Percentiles rank a stretch among this genome's conserved stretches.
phyloP scores from a whole-genome alignment of 2,329 filamentous ascomycete species.

The Chaetomiaceae sp. region DNA sequence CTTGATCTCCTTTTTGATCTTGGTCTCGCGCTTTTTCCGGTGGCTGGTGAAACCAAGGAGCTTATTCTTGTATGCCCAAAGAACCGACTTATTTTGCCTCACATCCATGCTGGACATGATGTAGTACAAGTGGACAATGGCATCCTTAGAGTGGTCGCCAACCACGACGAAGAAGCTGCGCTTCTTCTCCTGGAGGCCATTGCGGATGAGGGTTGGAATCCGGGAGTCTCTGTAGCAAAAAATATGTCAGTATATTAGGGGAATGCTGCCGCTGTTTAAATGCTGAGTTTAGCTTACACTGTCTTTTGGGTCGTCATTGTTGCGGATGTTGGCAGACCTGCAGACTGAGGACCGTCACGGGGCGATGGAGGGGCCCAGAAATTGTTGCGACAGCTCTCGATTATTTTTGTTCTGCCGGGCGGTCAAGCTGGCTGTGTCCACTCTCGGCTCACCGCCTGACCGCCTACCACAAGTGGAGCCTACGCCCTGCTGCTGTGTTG shows the following conservation, averaged over 20 bases:
- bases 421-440: constrained; percentile 8
- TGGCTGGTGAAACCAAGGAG: constrained; percentile 85
- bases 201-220: constrained; percentile 85
- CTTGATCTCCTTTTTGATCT: constrained; percentile 98
- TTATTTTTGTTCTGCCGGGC: constrained; percentile 27
- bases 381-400: constrained; percentile 15
- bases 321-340: constrained; percentile 18
- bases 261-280: neutral
- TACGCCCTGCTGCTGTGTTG: no score
- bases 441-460: constrained; percentile 3
- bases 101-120: constrained; percentile 88
- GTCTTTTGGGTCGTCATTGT: constrained; percentile 60
- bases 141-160: constrained; percentile 90
- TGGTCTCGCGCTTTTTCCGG: constrained; percentile 94
- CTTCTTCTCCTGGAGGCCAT: constrained; percentile 93
- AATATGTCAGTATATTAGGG: constrained; percentile 1
- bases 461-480: no score
- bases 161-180: constrained; percentile 97
- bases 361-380: constrained; percentile 21
- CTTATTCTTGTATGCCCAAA: constrained; percentile 99
- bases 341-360: constrained; percentile 3
- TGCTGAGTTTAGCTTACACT: constrained; percentile 37
- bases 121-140: constrained; percentile 88
- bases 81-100: constrained; percentile 90
- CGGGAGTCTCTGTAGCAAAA: constrained; percentile 65